A percentile compares a stretch with the other conserved stretches of the same genome.
These are phyloP conservation scores for Xerocomus brunneocitrinus DNA, from an alignment of 768 basidiomycete genomes.

Conservation along the genomic window DNA sequence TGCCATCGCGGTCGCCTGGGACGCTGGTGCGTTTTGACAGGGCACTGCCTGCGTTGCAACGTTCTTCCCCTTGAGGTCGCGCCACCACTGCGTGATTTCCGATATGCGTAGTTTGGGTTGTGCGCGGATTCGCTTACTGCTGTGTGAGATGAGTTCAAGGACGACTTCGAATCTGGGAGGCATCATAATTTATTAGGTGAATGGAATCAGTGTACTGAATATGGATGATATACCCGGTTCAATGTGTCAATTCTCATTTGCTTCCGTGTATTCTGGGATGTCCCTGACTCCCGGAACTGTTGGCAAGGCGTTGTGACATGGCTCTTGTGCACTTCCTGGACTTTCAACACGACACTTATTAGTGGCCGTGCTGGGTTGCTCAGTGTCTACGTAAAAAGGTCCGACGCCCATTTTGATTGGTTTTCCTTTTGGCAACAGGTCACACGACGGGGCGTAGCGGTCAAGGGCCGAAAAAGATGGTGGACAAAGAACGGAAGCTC, in stretches of 20 bases:
- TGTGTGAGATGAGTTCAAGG: no score
- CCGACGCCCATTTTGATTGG: background rate
- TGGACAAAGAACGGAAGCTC: background rate
- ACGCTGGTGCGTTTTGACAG: background rate
- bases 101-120: background rate
- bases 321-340: no score
- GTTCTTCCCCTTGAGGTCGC: background rate
- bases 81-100: background rate
- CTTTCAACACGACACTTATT: background rate
- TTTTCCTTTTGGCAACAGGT: background rate
- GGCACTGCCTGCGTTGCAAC: background rate
- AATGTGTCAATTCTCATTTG: no score
- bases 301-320: no score
- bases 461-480: background rate
- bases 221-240: no score
- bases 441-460: background rate
- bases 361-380: background rate
- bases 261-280: no score
- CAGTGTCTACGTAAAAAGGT: background rate
- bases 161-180: background rate
- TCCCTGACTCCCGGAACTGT: no score
- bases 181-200: background rate
- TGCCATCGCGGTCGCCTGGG: background rate
- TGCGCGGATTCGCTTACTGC: background rate
- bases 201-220: background rate